Evolutionary conservation across 805 yeast species (phyloP), one percentile per base, ranked within the genome.

Genomic region (Lipomyces lipofer): DNA sequence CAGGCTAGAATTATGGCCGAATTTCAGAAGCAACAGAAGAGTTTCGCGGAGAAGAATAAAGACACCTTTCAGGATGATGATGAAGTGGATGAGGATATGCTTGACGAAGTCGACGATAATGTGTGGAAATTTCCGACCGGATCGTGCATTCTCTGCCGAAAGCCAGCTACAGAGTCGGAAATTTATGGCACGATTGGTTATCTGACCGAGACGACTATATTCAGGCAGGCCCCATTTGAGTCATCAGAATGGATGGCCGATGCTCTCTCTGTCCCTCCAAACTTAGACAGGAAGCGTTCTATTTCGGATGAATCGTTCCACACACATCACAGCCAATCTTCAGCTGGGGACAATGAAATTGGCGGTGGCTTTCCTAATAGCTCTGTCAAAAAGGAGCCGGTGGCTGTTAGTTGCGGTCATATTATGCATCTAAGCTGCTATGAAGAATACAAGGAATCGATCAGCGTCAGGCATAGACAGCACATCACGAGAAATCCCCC

Each of bases 391-490:
- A 54, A 49, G 39, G 59, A 58, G 53, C 70, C 59, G 52, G 71
- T 86, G 0, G 75, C 85, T 2, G 79, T 82, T 56, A 85, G 95
- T 48, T 92, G 99, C 73, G 95, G 97, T 1, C 99, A 92, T 70
- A 95, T 96, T 1, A 85, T 92, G 84, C 99, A 92, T 69, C 82
- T 79, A 57, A 75, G 80, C 15, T 92, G 99, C 67, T 85, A 84
- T 64, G 69, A 80, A 49, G 82, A 82, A 54, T 87, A 82, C 64
- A 69, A 85, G 64, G 73, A 75, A 29, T 78, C 84, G n/a, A 75
- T 78, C 40, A 73, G 80, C 48, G 70, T 76, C 5, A 77, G 84
- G 13, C 56, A 48, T n/a, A 82, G 79, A 62, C 81, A 78, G 15
- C 95, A 89, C 65, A 81, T 90, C 30, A 87, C 96, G 0, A 76